A percentile compares a stretch with the other conserved stretches of the same genome.
These are phyloP conservation scores for Pouteria glomerata DNA, from an alignment of 148 eudicot species.

Conservation along the genomic window DNA sequence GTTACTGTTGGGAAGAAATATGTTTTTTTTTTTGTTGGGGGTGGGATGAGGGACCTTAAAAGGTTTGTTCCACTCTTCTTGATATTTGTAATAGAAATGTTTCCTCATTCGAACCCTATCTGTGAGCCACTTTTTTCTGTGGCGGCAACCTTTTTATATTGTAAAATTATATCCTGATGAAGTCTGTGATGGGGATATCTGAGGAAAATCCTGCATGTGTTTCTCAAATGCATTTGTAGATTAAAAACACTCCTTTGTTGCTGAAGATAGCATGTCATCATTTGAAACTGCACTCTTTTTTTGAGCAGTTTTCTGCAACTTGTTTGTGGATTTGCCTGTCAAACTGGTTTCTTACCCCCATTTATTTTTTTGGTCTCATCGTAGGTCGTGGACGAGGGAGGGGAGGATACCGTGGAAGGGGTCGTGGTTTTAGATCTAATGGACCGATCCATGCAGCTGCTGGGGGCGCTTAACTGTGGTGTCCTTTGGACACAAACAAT, in stretches of 20 bases:
- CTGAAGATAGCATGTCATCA: not conserved
- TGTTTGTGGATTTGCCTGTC: not conserved
- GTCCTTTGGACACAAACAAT: slow-evolving; percentile 11
- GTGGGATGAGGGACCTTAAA: too few relatives aligned
- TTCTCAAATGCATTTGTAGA: not conserved
- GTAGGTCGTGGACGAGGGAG: slow-evolving; percentile 78
- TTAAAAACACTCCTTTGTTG: not conserved
- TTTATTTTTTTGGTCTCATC: too few relatives aligned
- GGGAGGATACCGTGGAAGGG: slow-evolving; percentile 75
- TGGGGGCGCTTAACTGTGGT: slow-evolving; percentile 38
- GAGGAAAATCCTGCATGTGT: too few relatives aligned
- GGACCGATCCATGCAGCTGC: slow-evolving; percentile 51
- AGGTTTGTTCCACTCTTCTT: not conserved
- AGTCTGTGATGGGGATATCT: too few relatives aligned
- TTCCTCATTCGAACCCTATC: not conserved
- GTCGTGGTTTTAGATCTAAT: slow-evolving; percentile 57
- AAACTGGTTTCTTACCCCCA: too few relatives aligned
- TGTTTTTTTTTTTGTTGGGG: too few relatives aligned
- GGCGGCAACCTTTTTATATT: too few relatives aligned
- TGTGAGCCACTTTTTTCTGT: too few relatives aligned
- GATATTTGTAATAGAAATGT: not conserved
- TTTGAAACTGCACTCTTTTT: not conserved
- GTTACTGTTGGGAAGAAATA: too few relatives aligned
- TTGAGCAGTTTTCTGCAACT: not conserved
- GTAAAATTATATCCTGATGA: too few relatives aligned